Evolutionary conservation across 2,329 filamentous ascomycete genomes (phyloP), one percentile per base, ranked within the genome.

Genomic region (Aspergillus floridensis): DNA sequence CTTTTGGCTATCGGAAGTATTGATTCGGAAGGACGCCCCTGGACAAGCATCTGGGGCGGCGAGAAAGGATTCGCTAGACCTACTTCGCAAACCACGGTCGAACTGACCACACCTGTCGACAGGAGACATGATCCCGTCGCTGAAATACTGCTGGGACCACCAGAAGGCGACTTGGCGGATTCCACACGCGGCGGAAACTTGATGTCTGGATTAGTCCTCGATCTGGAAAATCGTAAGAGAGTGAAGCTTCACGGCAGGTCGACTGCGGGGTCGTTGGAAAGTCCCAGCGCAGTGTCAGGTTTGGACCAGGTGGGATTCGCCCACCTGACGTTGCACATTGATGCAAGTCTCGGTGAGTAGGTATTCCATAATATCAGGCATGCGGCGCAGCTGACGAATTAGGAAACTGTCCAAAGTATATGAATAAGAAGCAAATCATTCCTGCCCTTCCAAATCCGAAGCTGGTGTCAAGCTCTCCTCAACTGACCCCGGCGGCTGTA

Each of bases 361-460:
- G 8, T 4, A n/a, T 44, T 46, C 51, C 11, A 29, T 29, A 22
- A 24, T 11, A 31, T 32, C 19, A 26, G 10, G 22, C 24, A n/a
- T 24, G 10, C 47, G 19, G 21, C 31, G 6, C 11, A n/a, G n/a
- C 61, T 62, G 11, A 62, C 47, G 21, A 47, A 58, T 35, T 2
- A 77, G 88, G 90, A 0, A 96, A 95, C 67, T 96, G 91, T 67
- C 91, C 92, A 1, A 96, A 96, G 74, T 96, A 96, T 67, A 72
- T 96, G 35, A 95, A 93, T 73, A 86, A 85, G 68, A 92, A 90
- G 70, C 77, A 79, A 2, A 85, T 96, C 44, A 70, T 75, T 2
- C 81, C 83, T 5, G 81, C 83, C 49, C 61, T 79, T 0, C 82
- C 88, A 2, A 70, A 79, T 14, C 84, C 89, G 10, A 74, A 74